Conservation (phyloP, 2,329 filamentous ascomycete genomes). For the Botrytis fragariae region DNA sequence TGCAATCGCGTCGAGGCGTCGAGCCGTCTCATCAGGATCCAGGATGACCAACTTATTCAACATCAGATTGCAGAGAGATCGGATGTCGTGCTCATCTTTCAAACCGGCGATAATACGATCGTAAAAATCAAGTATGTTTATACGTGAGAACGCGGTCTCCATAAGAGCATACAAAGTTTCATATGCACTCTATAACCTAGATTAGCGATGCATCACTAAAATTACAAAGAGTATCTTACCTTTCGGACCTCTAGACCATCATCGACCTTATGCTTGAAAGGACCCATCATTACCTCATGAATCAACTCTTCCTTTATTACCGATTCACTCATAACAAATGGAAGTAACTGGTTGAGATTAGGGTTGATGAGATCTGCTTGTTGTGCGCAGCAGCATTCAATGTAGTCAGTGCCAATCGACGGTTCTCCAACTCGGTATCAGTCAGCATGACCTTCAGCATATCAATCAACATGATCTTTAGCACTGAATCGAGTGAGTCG, state of each 20-base stretch:
- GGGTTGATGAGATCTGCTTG: conserved; percentile 82
- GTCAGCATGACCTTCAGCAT: conserved; percentile 86
- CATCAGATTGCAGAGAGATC: conserved; percentile 92
- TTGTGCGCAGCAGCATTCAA: conserved; percentile 94
- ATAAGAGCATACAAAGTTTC: conserved; percentile 94
- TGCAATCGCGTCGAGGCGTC: conserved; percentile 76
- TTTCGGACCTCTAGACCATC: conserved; percentile 95
- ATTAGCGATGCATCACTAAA: conserved; percentile 21
- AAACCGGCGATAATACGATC: conserved; percentile 88
- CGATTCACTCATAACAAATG: conserved; percentile 81
- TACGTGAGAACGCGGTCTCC: conserved; percentile 79
- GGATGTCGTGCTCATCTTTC: conserved; percentile 90
- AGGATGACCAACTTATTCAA: conserved; percentile 83
- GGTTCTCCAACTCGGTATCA: conserved; percentile 84
- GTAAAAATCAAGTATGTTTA: conserved; percentile 79
- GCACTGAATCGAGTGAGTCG: conserved; percentile 74
- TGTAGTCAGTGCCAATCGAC: conserved; percentile 85
- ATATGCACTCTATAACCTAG: conserved; percentile 69
- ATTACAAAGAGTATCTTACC: conserved; percentile 45
- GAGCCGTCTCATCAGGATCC: conserved; percentile 78
- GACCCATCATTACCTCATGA: conserved; percentile 91
- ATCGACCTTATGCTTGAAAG: conserved; percentile 96
- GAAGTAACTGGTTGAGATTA: conserved; percentile 75
- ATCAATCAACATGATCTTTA: conserved; percentile 74
- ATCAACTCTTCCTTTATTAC: conserved; percentile 86